A percentile compares a stretch with the other conserved stretches of the same genome.
phyloP scores from a whole-genome alignment of 768 basidiomycete species.

The Mycena olivaceomarginata region DNA sequence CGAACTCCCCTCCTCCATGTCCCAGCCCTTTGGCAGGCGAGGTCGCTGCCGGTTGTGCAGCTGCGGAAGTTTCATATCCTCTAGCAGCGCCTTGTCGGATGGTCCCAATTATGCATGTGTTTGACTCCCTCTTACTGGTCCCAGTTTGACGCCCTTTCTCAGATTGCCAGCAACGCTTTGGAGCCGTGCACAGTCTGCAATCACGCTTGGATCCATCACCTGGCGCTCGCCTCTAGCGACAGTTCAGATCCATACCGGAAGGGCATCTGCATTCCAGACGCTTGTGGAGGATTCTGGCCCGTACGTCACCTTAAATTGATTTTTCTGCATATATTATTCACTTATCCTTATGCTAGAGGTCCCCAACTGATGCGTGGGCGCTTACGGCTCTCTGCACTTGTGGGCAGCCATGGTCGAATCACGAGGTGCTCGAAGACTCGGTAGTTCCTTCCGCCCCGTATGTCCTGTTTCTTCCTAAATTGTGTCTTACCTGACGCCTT shows the following conservation, averaged over 20 bases:
- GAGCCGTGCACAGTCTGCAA: slow-evolving; percentile 8
- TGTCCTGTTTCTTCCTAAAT: too few relatives aligned
- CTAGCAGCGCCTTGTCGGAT: neutral
- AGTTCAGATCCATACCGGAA: neutral
- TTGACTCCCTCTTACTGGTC: neutral
- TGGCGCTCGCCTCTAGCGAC: neutral
- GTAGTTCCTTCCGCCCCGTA: too few relatives aligned
- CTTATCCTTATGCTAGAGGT: neutral
- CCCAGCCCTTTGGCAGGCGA: neutral
- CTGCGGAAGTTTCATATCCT: slow-evolving; percentile 2
- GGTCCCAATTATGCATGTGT: neutral
- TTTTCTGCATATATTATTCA: neutral
- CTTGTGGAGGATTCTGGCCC: neutral
- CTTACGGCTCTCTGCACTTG: neutral
- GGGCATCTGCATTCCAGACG: neutral
- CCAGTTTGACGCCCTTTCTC: too few relatives aligned
- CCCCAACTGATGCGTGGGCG: neutral
- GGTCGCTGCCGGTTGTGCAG: slow-evolving; percentile 2
- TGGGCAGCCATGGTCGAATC: neutral
- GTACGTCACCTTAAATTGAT: neutral
- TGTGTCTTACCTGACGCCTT: neutral
- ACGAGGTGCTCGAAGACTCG: neutral
- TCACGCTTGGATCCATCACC: slow-evolving; percentile 8
- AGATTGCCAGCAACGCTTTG: neutral
- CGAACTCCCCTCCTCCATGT: neutral